Base-by-base conservation (phyloP, 169 alveolate species). In the Babesia bovis region DNA sequence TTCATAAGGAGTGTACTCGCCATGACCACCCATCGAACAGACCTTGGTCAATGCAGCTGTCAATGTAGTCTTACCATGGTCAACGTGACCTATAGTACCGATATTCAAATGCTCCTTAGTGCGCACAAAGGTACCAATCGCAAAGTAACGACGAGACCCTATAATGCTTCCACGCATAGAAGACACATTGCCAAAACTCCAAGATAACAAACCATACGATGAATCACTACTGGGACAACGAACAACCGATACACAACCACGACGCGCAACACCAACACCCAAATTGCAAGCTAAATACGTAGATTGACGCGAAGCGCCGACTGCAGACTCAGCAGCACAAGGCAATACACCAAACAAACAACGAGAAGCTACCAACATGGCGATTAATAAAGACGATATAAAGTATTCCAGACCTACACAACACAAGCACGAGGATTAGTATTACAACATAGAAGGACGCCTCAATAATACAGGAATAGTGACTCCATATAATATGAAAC, bases 81-180 rank as follows among this genome's bases (percentile, higher is more conserved):
- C 98, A 17, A 96, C 97, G 82, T 96, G 98, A 33, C 99, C 99
- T 36, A 96, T 96, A 49, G 99, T 96, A 28, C 99, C 99, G 4
- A 96, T 94, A 85, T 96, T 96, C 83, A 96, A 76, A 75, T 96
- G 99, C 26, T 97, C 97, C 85, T 94, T 96, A 53, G 78, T 90
- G 58, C 98, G 89, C 49, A 87, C 94, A 81, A 91, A 96, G 68
- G 83, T 81, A 36, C 90, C 91, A 1, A 83, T 76, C 6, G 91
- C 94, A 79, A 87, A 93, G 73, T 47, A 32, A 17, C 85, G 71
- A 35, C 26, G 25, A 2, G 40, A 21, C 7, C 19, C 36, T n/a
- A n/a, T n/a, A n/a, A n/a, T n/a, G n/a, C n/a, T n/a, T n/a, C n/a
- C n/a, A n/a, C n/a, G n/a, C n/a, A n/a, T n/a, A n/a, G n/a, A n/a